Percentiles rank a stretch among this genome's conserved stretches.
These are phyloP conservation scores for Perkinsela sp. DNA, from an alignment of 208 protist genomes.

Conservation along the genomic window DNA sequence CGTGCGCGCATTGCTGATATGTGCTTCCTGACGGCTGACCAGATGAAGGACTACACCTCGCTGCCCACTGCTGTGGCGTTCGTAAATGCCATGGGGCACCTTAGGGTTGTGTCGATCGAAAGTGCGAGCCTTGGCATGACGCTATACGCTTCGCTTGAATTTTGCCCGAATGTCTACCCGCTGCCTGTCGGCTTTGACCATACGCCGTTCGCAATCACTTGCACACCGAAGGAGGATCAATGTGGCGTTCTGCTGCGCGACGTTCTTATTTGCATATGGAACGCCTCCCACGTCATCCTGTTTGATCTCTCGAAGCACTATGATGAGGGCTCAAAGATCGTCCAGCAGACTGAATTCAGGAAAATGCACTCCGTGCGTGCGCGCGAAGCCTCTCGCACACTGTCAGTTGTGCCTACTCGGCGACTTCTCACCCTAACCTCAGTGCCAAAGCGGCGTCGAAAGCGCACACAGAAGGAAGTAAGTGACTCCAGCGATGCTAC, in stretches of 20 bases:
- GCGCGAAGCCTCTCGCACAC: too few species aligned
- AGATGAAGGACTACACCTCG: neutral
- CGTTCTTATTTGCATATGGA: neutral
- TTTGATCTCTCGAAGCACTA: neutral
- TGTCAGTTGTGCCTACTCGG: too few species aligned
- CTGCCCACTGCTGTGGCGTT: neutral
- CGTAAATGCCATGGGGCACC: neutral
- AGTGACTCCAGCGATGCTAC: too few species aligned
- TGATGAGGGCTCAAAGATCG: neutral
- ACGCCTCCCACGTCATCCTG: neutral
- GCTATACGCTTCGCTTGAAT: neutral
- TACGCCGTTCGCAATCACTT: neutral
- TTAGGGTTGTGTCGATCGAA: neutral
- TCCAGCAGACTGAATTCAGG: neutral
- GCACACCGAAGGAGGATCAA: neutral
- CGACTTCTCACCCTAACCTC: too few species aligned
- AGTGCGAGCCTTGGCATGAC: neutral
- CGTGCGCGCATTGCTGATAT: neutral
- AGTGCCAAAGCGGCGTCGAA: too few species aligned
- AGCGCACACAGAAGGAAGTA: too few species aligned
- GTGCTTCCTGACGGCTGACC: neutral
- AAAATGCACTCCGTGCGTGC: too few species aligned
- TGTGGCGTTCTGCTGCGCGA: neutral
- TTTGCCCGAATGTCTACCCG: neutral
- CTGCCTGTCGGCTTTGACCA: neutral